These are phyloP conservation scores for Tephrocybe rancida DNA, from an alignment of 768 basidiomycete species.

Conservation along the genomic window DNA sequence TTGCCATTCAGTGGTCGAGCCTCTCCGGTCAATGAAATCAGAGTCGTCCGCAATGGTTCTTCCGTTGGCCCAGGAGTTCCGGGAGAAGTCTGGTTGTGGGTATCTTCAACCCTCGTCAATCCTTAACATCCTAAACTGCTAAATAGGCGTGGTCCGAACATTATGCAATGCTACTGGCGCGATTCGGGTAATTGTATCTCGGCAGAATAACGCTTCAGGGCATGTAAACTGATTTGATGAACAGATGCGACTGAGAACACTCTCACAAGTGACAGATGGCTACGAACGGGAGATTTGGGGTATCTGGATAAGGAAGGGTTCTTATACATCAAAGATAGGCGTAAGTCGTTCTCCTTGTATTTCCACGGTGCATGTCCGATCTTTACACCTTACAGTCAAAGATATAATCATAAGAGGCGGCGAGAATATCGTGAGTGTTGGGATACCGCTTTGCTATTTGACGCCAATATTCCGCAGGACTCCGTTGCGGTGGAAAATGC, in stretches of 20 bases:
- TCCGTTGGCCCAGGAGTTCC: constrained; percentile 35
- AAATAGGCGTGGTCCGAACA: constrained; percentile 56
- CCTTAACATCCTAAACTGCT: not conserved
- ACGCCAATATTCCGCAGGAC: constrained; percentile 39
- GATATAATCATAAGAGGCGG: constrained; percentile 68
- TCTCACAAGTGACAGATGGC: constrained; percentile 58
- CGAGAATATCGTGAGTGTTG: constrained; percentile 55
- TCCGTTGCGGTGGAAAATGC: constrained; percentile 65
- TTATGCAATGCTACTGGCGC: constrained; percentile 65
- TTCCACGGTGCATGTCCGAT: not conserved
- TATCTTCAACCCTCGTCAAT: constrained; percentile 3
- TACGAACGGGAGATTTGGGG: constrained; percentile 59
- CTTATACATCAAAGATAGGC: constrained; percentile 58
- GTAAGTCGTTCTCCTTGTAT: constrained; percentile 25
- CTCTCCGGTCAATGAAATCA: constrained; percentile 57
- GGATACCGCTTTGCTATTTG: not conserved
- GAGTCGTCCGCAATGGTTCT: constrained; percentile 44
- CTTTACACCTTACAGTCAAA: constrained; percentile 40
- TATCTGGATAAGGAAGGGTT: constrained; percentile 57
- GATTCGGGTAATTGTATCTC: constrained; percentile 42
- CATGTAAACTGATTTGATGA: not conserved
- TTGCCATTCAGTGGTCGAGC: constrained; percentile 47
- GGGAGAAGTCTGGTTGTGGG: constrained; percentile 57
- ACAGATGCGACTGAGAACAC: constrained; percentile 46
- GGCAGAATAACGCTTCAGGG: too few relatives aligned